Base-by-base conservation (phyloP, 163 green algal species). In the Prototheca wickerhamii region DNA sequence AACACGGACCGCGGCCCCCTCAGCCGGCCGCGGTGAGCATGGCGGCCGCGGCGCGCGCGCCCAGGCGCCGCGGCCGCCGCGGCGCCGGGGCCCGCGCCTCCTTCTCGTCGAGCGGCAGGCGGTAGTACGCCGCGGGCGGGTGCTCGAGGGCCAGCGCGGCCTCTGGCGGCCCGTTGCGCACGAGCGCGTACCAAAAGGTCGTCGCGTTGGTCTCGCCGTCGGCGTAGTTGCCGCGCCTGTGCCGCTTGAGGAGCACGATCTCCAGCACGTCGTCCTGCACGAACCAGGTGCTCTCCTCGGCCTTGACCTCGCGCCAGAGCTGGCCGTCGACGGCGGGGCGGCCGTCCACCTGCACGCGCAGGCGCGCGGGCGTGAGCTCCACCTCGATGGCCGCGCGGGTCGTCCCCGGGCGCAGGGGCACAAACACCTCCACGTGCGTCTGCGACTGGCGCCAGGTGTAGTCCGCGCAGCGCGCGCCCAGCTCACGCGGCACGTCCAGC, bases 391-490 rank as follows among this genome's bases (percentile, higher is more conserved):
- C 67, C 28, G 76, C 56, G n/a, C 52, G 33, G 4, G 58, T 37
- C 1, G 55, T 18, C 2, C 68, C 53, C 1, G 50, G 26, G 3
- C 78, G 77, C 44, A 92, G 58, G 7, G 65, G 74, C 8, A 86
- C 60, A 65, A 80, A 84, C 40, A 87, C 50, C 73, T 89, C 74
- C 18, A 89, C 82, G 40, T 88, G 74, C 4, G 66, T 78, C 60
- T 88, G 84, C 58, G 63, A 87, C 72, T 92, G 85, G 3, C 42
- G 73, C 82, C 82, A 92, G 58, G 83, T 87, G 72, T 86, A 87
- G 0, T 40, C 37, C 28, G 56, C 71, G 67, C 78, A 32, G 75
- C 70, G 34, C 83, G 26, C 26, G 79, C 78, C 58, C 88, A 49
- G 25, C 64, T 57, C 23, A 17, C 29, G 15, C n/a, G 76, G 76